Conservation (phyloP, 257 asterid species). For the Voacanga thouarsii region DNA sequence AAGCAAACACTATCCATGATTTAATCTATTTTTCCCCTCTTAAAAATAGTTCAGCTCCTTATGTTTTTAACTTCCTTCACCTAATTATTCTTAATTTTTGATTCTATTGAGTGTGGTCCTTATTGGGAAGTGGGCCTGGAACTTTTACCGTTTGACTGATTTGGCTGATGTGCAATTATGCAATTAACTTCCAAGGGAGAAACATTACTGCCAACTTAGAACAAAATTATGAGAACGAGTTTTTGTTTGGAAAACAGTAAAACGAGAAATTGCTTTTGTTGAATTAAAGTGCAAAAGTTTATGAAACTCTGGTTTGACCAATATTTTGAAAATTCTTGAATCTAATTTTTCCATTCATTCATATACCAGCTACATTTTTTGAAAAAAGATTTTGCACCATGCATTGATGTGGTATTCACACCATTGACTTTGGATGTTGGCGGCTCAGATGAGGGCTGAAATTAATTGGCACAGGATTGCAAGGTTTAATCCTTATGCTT, state of each 20-base stretch:
- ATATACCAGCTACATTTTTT: no score
- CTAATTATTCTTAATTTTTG: background rate
- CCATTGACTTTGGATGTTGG: background rate
- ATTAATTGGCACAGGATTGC: background rate
- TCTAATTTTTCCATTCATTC: background rate
- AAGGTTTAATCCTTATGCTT: constrained; percentile 6
- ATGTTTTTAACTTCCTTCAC: background rate
- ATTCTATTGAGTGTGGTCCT: background rate
- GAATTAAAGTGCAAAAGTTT: constrained; percentile 5
- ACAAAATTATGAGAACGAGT: background rate
- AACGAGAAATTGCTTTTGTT: background rate
- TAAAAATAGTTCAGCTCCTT: background rate
- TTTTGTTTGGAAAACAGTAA: background rate
- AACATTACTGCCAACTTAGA: background rate
- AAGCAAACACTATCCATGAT: background rate
- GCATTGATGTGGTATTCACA: background rate
- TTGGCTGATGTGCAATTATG: background rate
- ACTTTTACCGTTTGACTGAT: background rate
- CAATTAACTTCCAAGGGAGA: background rate
- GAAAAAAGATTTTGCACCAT: background rate
- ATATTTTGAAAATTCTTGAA: background rate
- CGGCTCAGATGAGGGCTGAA: background rate
- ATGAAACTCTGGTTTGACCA: background rate
- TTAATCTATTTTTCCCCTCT: background rate
- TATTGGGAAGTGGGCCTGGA: background rate